A percentile compares a stretch with the other conserved stretches of the same genome.
Conservation (phyloP, 2,329 filamentous ascomycete genomes). For the Phaeosphaeria sp. region DNA sequence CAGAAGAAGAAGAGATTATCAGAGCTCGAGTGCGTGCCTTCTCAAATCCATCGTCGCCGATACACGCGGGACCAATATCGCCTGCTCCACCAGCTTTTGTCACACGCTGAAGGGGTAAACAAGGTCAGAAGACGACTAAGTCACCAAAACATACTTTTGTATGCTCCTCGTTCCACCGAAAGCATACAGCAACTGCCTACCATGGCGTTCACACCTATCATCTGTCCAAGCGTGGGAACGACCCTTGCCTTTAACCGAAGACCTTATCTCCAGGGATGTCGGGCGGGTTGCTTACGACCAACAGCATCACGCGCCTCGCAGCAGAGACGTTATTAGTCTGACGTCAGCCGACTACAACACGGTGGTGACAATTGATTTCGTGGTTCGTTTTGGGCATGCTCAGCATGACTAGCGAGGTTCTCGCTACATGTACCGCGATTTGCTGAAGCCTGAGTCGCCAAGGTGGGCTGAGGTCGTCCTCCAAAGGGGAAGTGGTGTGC, state of each 20-base stretch:
- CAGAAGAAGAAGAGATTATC: constrained; percentile 7
- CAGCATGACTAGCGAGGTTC: not conserved
- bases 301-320: constrained; percentile 3
- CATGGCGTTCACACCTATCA: not conserved
- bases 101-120: not conserved
- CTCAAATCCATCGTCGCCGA: not conserved
- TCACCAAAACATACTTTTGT: not conserved
- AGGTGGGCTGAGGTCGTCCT: not conserved
- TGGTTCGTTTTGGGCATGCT: not conserved
- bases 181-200: not conserved
- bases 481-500: not conserved
- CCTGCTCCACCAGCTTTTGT: not conserved
- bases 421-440: not conserved
- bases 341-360: constrained; percentile 8
- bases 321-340: not conserved
- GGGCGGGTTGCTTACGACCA: constrained; percentile 3
- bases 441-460: not conserved
- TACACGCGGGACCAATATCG: constrained; percentile 1
- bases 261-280: constrained; percentile 1
- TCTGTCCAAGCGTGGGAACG: not conserved
- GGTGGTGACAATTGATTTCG: not conserved
- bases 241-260: not conserved
- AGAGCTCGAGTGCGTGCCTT: constrained; percentile 5
- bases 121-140: not conserved
- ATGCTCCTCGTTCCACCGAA: not conserved